Percentiles rank a stretch among this genome's conserved stretches.
phyloP scores from a whole-genome alignment of 768 basidiomycete species.

The Lactifluus subvellereus region DNA sequence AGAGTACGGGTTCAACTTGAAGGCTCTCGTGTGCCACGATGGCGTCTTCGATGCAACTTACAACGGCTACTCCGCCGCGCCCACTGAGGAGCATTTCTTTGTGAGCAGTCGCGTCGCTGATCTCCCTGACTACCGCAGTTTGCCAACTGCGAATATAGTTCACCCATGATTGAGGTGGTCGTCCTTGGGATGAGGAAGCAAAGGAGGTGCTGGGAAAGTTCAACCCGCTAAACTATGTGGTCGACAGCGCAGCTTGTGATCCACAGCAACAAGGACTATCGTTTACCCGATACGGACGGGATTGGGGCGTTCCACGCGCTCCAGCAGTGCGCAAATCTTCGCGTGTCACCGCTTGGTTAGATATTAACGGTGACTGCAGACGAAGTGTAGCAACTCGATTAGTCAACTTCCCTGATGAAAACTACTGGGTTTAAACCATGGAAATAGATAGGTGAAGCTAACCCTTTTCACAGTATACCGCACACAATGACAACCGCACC shows the following conservation, averaged over 20 bases:
- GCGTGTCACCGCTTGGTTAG: too few species aligned
- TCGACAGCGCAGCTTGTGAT: too few species aligned
- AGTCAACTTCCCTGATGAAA: too few species aligned
- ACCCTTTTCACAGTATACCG: background rate
- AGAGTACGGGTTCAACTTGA: slow-evolving; percentile 83
- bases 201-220: too few species aligned
- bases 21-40: slow-evolving; percentile 88
- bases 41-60: slow-evolving; percentile 82
- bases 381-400: slow-evolving; percentile 40
- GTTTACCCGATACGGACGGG: too few species aligned
- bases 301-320: too few species aligned
- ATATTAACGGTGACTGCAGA: too few species aligned
- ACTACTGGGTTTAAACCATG: slow-evolving; percentile 22
- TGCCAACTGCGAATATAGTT: too few species aligned
- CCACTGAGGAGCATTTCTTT: slow-evolving; percentile 82
- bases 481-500: background rate
- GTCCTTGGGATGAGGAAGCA: too few species aligned
- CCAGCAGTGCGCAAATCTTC: too few species aligned
- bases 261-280: too few species aligned
- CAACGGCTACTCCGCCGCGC: slow-evolving; percentile 58
- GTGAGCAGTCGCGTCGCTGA: slow-evolving; percentile 40
- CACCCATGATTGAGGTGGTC: slow-evolving; percentile 22
- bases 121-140: background rate
- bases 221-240: too few species aligned
- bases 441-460: slow-evolving; percentile 50